These are phyloP conservation scores for Cyberlindnera misumaiensis DNA, from an alignment of 805 yeast species.

Conservation along the genomic window DNA sequence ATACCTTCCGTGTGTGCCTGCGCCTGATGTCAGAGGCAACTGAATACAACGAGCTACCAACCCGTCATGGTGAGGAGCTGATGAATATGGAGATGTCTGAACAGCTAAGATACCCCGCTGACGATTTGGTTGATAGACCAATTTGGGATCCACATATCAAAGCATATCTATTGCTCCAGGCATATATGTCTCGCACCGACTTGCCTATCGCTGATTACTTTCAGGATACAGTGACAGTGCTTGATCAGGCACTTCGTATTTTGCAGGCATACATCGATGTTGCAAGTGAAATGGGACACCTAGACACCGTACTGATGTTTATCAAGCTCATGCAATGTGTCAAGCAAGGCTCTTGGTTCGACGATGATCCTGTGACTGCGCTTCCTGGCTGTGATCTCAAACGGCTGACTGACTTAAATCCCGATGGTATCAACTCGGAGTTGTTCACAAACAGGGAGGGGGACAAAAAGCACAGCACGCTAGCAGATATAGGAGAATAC, in stretches of 20 bases:
- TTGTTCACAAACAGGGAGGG: neutral
- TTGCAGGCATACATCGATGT: slow-evolving; percentile 90
- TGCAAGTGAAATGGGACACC: slow-evolving; percentile 75
- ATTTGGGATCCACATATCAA: slow-evolving; percentile 76
- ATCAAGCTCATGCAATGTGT: slow-evolving; percentile 75
- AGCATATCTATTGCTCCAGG: slow-evolving; percentile 81
- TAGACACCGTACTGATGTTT: slow-evolving; percentile 52
- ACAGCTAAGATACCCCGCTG: slow-evolving; percentile 52
- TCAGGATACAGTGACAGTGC: slow-evolving; percentile 87
- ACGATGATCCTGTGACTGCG: slow-evolving; percentile 55
- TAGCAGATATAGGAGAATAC: slow-evolving; percentile 18
- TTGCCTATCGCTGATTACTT: slow-evolving; percentile 92
- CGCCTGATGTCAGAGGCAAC: slow-evolving; percentile 87
- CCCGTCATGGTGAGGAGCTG: slow-evolving; percentile 51
- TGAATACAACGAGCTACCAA: slow-evolving; percentile 84
- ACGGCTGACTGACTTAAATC: slow-evolving; percentile 12
- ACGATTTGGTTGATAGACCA: slow-evolving; percentile 70
- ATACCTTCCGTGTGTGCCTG: slow-evolving; percentile 61
- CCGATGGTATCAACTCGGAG: slow-evolving; percentile 17
- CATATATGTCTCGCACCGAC: slow-evolving; percentile 78
- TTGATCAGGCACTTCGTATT: slow-evolving; percentile 92
- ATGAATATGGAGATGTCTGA: slow-evolving; percentile 79
- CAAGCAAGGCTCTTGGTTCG: slow-evolving; percentile 85
- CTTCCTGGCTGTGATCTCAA: slow-evolving; percentile 20
- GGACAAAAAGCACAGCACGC: neutral